Percentiles rank a stretch among this genome's conserved stretches.
phyloP scores from a whole-genome alignment of 768 basidiomycete genomes.

The Kwoniella sp. region DNA sequence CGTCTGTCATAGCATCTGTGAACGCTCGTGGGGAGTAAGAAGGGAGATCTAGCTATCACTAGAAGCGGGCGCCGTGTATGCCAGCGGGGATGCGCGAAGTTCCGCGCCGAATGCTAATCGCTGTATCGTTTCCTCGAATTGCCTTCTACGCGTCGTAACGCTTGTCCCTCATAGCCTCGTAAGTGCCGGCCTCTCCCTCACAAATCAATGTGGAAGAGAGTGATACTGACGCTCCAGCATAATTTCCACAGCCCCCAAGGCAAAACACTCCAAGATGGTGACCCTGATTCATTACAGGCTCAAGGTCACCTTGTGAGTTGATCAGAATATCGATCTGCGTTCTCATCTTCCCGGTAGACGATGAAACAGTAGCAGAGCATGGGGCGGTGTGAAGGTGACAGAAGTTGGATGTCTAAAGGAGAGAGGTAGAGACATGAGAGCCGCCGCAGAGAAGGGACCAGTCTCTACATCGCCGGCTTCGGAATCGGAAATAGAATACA shows the following conservation, averaged over 20 bases:
- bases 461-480: too few relatives aligned
- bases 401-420: background rate
- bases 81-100: too few relatives aligned
- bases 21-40: too few relatives aligned
- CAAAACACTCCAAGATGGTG: constrained; percentile 98
- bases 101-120: too few relatives aligned
- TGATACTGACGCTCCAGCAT: background rate
- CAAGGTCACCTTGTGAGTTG: constrained; percentile 81
- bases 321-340: background rate
- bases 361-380: background rate
- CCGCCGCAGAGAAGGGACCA: too few relatives aligned
- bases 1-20: too few relatives aligned
- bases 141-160: too few relatives aligned
- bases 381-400: background rate
- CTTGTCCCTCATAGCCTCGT: too few relatives aligned
- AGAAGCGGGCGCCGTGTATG: too few relatives aligned
- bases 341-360: background rate
- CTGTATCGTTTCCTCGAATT: too few relatives aligned
- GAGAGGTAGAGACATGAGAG: background rate
- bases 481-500: background rate
- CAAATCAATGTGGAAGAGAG: background rate
- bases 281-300: constrained; percentile 96
- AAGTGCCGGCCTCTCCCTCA: too few relatives aligned
- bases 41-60: too few relatives aligned
- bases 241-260: constrained; percentile 69